Base-by-base conservation (phyloP, 202 grass and related monocot genomes). In the Schoenoplectus tabernaemontani region DNA sequence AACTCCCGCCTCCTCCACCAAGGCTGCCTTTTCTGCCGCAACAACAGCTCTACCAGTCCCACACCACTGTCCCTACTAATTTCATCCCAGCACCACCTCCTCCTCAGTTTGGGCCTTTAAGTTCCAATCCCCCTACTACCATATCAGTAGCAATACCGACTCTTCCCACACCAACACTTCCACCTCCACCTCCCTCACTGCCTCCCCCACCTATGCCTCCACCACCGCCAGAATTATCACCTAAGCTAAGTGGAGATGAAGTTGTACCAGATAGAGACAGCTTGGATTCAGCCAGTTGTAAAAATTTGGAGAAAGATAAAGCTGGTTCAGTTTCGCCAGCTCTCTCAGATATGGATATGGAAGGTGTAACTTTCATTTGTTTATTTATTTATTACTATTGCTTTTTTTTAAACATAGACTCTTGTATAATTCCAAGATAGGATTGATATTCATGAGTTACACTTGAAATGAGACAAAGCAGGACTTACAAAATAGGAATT, bases 311-410 rank as follows among this genome's bases (percentile, higher is more conserved):
- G 85, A 89, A 34, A 82, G 76, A 85, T 58, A 54, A 76, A 71
- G 58, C 9, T 11, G 36, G 16, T 80, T 42, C 59, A 20, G 80
- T 60, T 84, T 89, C 87, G n/a, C 82, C 84, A 13, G 80, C 91
- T 61, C 83, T 90, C 9, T 95, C 96, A 17, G 91, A 99, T 82
- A 99, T 92, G 91, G 91, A 97, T 76, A 97, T 97, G 94, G 91
- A 89, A 58, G 96, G 96, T 95, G 73, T 81, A 38, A n/a, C 59
- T 81, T 72, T 20, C 46, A 71, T 65, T 15, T 23, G 32, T 30
- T 42, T 62, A 41, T 85, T 2, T 56, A 24, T 47, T 69, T 56
- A 11, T 83, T 73, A 12, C 61, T 73, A 20, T 16, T 34, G 38
- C 12, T 44, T 24, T 59, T 12, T 1, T 36, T 39, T 59, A 24